Conservation (phyloP, 345 rosid genomes). For the Heritiera fomes region DNA sequence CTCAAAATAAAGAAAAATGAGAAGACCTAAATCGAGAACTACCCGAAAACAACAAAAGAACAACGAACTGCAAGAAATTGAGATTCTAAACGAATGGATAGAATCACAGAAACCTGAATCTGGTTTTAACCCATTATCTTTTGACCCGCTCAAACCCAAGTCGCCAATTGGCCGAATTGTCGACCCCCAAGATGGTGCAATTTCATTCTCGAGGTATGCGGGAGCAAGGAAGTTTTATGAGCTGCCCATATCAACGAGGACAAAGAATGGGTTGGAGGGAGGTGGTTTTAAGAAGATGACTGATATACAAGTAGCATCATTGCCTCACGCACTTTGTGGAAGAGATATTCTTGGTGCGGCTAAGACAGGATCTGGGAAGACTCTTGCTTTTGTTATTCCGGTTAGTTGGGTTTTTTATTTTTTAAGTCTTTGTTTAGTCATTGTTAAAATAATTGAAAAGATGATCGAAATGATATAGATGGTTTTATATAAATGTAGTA, state of each 20-base stretch:
- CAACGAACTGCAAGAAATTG: slow-evolving; percentile 59
- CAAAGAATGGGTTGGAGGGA: slow-evolving; percentile 62
- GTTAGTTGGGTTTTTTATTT: slow-evolving; percentile 42
- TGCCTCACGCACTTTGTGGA: slow-evolving; percentile 87
- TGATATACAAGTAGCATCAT: slow-evolving; percentile 79
- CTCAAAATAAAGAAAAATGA: slow-evolving; percentile 31
- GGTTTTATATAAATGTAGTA: not conserved
- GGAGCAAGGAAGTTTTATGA: slow-evolving; percentile 62
- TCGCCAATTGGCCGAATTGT: slow-evolving; percentile 57
- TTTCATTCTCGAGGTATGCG: slow-evolving; percentile 57
- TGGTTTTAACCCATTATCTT: slow-evolving; percentile 74
- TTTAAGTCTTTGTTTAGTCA: not conserved
- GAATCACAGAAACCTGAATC: slow-evolving; percentile 81
- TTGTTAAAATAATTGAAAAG: not conserved
- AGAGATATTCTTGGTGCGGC: slow-evolving; percentile 95
- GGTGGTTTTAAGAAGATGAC: slow-evolving; percentile 65
- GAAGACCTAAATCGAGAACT: slow-evolving; percentile 41
- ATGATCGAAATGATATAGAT: not conserved
- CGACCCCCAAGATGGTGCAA: slow-evolving; percentile 29
- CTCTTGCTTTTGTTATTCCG: slow-evolving; percentile 85
- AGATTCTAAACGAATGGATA: slow-evolving; percentile 64
- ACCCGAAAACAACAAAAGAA: slow-evolving; percentile 39
- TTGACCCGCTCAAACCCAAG: slow-evolving; percentile 45
- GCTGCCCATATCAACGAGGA: slow-evolving; percentile 76
- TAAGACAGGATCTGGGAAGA: slow-evolving; percentile 93